Base-by-base conservation (phyloP, 78 protist species). In the Thecamonas trahens region DNA sequence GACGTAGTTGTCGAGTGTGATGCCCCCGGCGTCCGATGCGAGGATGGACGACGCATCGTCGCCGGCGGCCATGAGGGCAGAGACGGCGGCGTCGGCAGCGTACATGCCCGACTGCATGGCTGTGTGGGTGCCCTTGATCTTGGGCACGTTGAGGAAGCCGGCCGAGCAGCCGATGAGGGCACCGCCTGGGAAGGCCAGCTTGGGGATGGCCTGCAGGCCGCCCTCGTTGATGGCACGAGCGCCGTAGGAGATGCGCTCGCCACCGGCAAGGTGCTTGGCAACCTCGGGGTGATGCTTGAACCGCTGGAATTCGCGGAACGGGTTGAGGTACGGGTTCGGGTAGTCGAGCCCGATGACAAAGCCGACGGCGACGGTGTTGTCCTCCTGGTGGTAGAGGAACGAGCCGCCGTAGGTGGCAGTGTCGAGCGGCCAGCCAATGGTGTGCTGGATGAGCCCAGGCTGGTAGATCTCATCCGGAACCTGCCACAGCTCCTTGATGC, bases 181-280 rank as follows among this genome's bases (percentile, higher is more conserved):
- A 22, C 74, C 81, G 3, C 80, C 80, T n/a, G 78, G 76, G 66
- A 75, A 59, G 28, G 66, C n/a, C 4, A 88, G 69, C 76, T 91
- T 76, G 31, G 99, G 99, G 50, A 92, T 39, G 32, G 87, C 66
- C 66, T 80, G 40, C 15, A 74, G 24, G 28, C 99, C 99, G 28
- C 99, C 99, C 69, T 96, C 99, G 75, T 82, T 87, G 44, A 96
- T 70, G 29, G 96, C 89, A 28, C 99, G 86, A 17, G 99, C 99
- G 31, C 97, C 99, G 61, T 92, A 95, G 24, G 74, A 47, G 35
- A 91, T 60, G 69, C 94, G 68, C 24, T 40, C 42, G 49, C 90
- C 97, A 29, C 94, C 95, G 45, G 83, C 91, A 37, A 95, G 70
- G 61, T 58, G 39, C 38, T 66, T 62, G 42, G 29, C 32, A 70